Percentiles rank a stretch among this genome's conserved stretches.
phyloP scores from a whole-genome alignment of 2,329 filamentous ascomycete species.

The Ophiostoma sp. region DNA sequence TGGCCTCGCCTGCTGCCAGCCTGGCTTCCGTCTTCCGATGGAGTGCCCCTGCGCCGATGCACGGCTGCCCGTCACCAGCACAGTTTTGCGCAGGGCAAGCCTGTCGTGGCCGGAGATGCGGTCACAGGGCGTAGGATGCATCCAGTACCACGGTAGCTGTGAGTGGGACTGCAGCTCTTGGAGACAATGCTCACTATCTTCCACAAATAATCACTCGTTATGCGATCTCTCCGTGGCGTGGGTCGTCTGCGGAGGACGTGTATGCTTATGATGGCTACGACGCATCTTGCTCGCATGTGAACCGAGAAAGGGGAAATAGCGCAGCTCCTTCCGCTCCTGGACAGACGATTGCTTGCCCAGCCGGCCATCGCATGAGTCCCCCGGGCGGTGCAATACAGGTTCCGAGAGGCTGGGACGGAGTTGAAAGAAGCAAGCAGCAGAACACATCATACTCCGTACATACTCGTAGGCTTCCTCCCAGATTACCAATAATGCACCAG shows the following conservation, averaged over 20 bases:
- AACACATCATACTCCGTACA: not conserved
- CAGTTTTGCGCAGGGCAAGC: too few species aligned
- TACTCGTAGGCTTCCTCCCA: not conserved
- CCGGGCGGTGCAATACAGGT: not conserved
- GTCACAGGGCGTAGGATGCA: too few species aligned
- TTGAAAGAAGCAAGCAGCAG: not conserved
- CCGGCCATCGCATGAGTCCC: not conserved
- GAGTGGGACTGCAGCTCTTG: too few species aligned
- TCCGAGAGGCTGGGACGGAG: not conserved
- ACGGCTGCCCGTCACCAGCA: not conserved
- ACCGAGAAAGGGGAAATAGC: not conserved
- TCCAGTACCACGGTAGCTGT: too few species aligned
- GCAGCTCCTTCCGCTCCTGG: not conserved
- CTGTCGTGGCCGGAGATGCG: too few species aligned
- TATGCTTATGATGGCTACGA: too few species aligned
- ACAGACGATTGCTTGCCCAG: not conserved
- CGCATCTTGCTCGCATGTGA: too few species aligned
- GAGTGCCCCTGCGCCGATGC: not conserved
- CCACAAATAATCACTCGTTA: too few species aligned
- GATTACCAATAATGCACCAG: too few species aligned
- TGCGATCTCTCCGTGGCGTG: too few species aligned
- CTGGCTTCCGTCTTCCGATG: not conserved
- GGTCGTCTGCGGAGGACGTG: too few species aligned
- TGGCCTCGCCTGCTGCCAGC: not conserved
- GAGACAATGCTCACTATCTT: too few species aligned